These are phyloP conservation scores for Eremothecium gossypii DNA, from an alignment of 1,139 yeast genomes.

Conservation along the genomic window DNA sequence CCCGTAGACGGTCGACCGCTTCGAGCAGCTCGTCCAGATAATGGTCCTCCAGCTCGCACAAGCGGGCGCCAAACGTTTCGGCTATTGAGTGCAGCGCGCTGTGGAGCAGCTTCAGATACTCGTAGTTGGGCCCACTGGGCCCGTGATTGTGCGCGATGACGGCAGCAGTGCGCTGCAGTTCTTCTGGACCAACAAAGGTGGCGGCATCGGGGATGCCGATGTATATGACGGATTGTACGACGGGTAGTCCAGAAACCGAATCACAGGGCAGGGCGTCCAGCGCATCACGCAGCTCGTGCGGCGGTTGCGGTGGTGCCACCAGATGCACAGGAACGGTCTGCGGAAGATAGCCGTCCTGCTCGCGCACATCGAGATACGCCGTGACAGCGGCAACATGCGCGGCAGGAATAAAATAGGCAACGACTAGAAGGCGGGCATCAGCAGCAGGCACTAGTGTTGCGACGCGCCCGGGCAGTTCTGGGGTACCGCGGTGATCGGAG, in stretches of 20 bases:
- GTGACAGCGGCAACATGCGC: conserved; percentile 51
- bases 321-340: conserved; percentile 62
- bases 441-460: conserved; percentile 61
- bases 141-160: conserved; percentile 53
- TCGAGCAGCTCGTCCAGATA: conserved; percentile 5
- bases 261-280: conserved; percentile 26
- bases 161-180: conserved; percentile 45
- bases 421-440: conserved; percentile 63
- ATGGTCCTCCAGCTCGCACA: conserved; percentile 7
- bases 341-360: conserved; percentile 78
- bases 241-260: conserved; percentile 33
- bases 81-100: conserved; percentile 39
- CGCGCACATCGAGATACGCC: conserved; percentile 68
- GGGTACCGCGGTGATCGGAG: conserved; percentile 85
- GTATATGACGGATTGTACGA: conserved; percentile 58
- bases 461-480: conserved; percentile 77
- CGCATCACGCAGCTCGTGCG: conserved; percentile 19
- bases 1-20: neutral
- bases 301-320: conserved; percentile 27
- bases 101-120: conserved; percentile 52
- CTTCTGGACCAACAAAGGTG: conserved; percentile 80
- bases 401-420: conserved; percentile 74
- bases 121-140: conserved; percentile 73
- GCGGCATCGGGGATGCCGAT: conserved; percentile 76
- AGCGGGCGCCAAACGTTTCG: neutral